These are phyloP conservation scores for Cryptococcus amylolentus DNA, from an alignment of 1,284 basidiomycete genomes.

Conservation along the genomic window DNA sequence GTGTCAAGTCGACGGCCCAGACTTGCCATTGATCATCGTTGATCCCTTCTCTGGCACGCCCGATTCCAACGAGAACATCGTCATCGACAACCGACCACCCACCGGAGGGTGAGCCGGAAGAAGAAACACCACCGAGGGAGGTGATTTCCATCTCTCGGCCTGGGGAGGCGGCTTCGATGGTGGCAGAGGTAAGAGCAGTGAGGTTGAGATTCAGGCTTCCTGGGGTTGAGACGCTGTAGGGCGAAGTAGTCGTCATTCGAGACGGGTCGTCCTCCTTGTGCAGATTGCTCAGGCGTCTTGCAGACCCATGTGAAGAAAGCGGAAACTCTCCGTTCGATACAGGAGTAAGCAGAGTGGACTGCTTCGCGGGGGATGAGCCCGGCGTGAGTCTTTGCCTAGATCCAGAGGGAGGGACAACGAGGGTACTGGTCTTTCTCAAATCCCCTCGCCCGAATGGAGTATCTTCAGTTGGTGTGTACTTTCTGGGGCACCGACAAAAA, in stretches of 20 bases:
- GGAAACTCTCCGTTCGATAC: conserved; percentile 40
- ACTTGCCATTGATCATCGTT: conserved; percentile 42
- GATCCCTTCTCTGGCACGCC: conserved; percentile 26
- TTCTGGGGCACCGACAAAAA: conserved; percentile 28
- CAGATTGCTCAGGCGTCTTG: conserved; percentile 29
- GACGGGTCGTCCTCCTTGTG: conserved; percentile 18
- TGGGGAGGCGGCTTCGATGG: conserved; percentile 2
- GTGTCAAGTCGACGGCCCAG: conserved; percentile 31
- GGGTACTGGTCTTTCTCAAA: background rate
- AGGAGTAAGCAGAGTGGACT: conserved; percentile 26
- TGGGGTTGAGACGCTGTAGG: background rate
- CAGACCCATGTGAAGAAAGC: conserved; percentile 38
- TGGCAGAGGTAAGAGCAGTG: background rate
- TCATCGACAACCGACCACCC: conserved; percentile 23
- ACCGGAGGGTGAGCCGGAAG: conserved; percentile 6
- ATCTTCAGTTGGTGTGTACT: background rate
- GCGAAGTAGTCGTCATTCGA: conserved; percentile 1
- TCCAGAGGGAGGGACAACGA: conserved; percentile 24
- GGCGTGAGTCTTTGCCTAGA: conserved; percentile 10
- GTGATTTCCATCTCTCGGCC: conserved; percentile 26
- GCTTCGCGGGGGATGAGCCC: conserved; percentile 23
- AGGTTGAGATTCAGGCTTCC: conserved; percentile 1
- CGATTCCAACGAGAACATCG: conserved; percentile 28
- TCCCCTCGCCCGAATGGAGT: background rate
- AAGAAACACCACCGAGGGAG: conserved; percentile 28